Base-by-base conservation (phyloP, 164 flowering plant species). In the Magnolia sinica region DNA sequence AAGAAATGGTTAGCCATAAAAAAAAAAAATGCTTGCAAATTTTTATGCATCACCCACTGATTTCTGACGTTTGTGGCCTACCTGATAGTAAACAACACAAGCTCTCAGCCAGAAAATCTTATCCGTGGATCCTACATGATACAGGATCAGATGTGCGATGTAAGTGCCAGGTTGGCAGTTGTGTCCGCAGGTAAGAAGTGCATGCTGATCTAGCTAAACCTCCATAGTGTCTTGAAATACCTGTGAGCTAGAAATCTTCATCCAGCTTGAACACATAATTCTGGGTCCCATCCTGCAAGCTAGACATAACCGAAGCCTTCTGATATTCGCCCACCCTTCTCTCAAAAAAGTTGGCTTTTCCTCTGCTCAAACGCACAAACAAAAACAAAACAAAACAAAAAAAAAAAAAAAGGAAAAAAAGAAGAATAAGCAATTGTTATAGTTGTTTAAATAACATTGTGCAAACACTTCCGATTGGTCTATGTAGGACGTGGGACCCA, bases 261-360 rank as follows among this genome's bases (percentile, higher is more conserved):
- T 92, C 94, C 79, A 87, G 31, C 78, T 85, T 94, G 87, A 94
- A 91, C 73, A 82, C 87, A 74, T 65, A 87, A 78, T 86, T 87
- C 66, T 82, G 79, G 24, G 83, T 85, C 61, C 82, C 85, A 64
- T 82, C 85, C 74, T 89, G 82, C 65, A 94, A 78, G 84, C 86
- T 87, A 71, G 91, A 84, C 95, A 94, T 92, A 1, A 94, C 89
- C 49, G 95, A 92, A 27, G 97, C 94, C 88, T 89, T 94, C 86
- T 94, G 98, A 81, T 93, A 92, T 31, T 93, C 96, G n/a, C 96
- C 98, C 71, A 93, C 96, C 77, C 98, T 85, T 81, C 89, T 87
- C 86, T 94, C 98, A 74, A 94, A 94, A 82, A 94, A 92, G 80
- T 94, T 94, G 3, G 98, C 81, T 81, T 94, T 94, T 65, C 98